Evolutionary conservation across 2,329 filamentous ascomycete genomes (phyloP).

Genomic region (Colletotrichum sansevieriae): DNA sequence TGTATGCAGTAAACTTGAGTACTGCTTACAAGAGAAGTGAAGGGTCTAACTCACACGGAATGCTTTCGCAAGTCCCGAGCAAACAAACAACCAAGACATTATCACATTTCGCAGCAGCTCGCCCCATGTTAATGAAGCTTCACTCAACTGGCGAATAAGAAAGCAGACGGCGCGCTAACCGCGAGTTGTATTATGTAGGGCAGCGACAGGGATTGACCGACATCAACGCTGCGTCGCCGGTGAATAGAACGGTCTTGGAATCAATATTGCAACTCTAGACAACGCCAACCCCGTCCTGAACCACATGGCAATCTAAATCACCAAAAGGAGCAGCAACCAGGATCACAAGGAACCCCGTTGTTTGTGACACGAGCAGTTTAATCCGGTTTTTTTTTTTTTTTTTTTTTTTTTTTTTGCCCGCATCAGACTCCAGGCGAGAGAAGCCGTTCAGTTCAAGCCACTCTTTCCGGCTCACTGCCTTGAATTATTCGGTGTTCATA

Average conservation of each 20-base stretch:
- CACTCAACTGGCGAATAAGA: constrained; percentile 4
- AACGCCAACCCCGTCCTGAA: constrained; percentile 27
- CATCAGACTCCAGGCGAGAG: constrained; percentile 1
- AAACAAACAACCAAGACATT: neutral
- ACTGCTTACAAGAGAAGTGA: neutral
- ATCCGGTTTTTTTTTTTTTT: neutral
- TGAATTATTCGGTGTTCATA: neutral
- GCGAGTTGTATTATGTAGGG: neutral
- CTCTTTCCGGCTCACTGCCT: neutral
- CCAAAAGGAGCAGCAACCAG: constrained; percentile 20
- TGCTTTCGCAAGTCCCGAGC: constrained; percentile 10
- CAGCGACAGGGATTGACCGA: constrained; percentile 17
- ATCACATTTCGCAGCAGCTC: constrained; percentile 7
- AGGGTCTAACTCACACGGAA: constrained; percentile 10
- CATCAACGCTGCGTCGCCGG: constrained; percentile 21
- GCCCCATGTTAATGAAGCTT: constrained; percentile 22
- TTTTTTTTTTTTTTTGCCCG: constrained; percentile 3
- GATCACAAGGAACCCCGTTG: constrained; percentile 18
- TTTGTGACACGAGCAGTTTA: constrained; percentile 14
- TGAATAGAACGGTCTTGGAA: constrained; percentile 40
- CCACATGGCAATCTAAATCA: constrained; percentile 39
- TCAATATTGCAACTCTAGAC: constrained; percentile 37
- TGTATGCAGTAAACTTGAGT: neutral
- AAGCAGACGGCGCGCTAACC: constrained; percentile 21
- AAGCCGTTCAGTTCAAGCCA: constrained; percentile 7